Base-by-base conservation (phyloP, 2,329 filamentous ascomycete species). In the Metarhizium brunneum region DNA sequence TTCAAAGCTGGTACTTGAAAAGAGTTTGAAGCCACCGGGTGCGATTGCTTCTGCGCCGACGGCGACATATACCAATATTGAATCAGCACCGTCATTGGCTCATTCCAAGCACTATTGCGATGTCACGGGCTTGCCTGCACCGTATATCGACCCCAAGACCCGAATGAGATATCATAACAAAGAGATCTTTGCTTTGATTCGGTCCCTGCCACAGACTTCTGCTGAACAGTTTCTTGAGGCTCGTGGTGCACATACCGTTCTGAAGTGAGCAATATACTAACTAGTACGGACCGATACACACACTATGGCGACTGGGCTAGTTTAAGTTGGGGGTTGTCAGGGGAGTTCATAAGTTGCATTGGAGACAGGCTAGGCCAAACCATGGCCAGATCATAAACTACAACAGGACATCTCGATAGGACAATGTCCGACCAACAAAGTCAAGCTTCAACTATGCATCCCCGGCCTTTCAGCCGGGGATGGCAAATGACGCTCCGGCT, bases 401-500 rank as follows among this genome's bases (percentile, higher is more conserved):
- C 11, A 30, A 30, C 20, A 56, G 40, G 52, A 48, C 57, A 54
- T 50, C 52, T 30, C 20, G 14, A 16, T 50, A 53, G 57, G 59
- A 54, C 53, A 62, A 62, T 92, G 88, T 94, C 74, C 78, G 88
- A 86, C 82, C 88, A 85, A 83, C 88, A 88, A 90, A 96, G 90
- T 95, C 92, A 96, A 95, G 83, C 90, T 77, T 81, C 85, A 83
- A 86, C 90, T 88, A 96, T 84, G 86, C 89, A 87, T 84, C 84
- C 77, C 74, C 71, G 71, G 78, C 83, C 88, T 95, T 75, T 95
- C 88, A 77, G 82, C 74, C 75, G 77, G 78, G 79, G 81, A 84
- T 85, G 89, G 82, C 86, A 92, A 84, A 85, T 86, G 85, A 83
- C 83, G 89, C 91, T 95, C 92, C 92, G 91, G 92, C 92, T 96